A percentile compares a stretch with the other conserved stretches of the same genome.
Conservation (phyloP, 2,329 filamentous ascomycete genomes). For the Alternaria conjuncta region DNA sequence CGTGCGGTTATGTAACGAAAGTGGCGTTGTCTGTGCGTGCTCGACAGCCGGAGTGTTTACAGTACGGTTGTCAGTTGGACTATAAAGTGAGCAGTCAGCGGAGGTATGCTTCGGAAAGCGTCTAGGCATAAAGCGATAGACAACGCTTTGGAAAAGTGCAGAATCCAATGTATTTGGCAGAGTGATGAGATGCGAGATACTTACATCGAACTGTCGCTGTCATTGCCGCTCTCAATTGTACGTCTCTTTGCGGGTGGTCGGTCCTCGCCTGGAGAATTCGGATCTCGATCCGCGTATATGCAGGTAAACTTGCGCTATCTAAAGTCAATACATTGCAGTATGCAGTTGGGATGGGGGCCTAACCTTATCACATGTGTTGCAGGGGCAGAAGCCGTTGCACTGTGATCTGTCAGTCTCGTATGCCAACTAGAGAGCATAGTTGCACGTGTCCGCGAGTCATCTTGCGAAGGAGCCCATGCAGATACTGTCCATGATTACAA, state of each 20-base stretch:
- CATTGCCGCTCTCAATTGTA: constrained; percentile 29
- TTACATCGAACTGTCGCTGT: constrained; percentile 20
- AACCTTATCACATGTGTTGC: constrained; percentile 65
- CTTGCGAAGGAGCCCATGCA: neutral
- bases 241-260: constrained; percentile 46
- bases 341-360: constrained; percentile 6
- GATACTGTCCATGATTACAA: neutral
- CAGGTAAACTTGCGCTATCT: constrained; percentile 50
- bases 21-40: constrained; percentile 25
- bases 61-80: constrained; percentile 25
- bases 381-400: constrained; percentile 67
- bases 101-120: neutral
- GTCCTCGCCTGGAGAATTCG: constrained; percentile 44
- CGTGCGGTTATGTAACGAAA: constrained; percentile 18
- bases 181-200: neutral
- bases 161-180: neutral
- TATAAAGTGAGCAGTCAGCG: neutral
- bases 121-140: neutral
- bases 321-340: constrained; percentile 20
- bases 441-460: neutral
- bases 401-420: constrained; percentile 37
- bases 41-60: constrained; percentile 34
- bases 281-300: constrained; percentile 47
- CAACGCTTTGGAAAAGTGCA: neutral
- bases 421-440: neutral